A percentile compares a stretch with the other conserved stretches of the same genome.
These are phyloP conservation scores for Monascus ruber DNA, from an alignment of 2,329 filamentous ascomycete genomes.

Conservation along the genomic window DNA sequence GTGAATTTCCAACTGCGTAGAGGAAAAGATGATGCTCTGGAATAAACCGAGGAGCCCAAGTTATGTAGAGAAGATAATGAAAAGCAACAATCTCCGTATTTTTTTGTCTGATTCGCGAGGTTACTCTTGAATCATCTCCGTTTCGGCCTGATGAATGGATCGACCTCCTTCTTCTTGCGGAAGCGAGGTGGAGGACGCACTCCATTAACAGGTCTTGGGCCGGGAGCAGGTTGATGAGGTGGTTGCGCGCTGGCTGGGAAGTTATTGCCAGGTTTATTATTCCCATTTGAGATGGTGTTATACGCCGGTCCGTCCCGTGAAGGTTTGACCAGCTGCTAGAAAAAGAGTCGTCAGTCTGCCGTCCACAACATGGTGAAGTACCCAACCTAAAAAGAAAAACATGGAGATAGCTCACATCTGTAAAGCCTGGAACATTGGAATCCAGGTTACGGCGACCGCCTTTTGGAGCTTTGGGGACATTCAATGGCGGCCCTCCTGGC, in stretches of 20 bases:
- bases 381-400: neutral
- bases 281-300: constrained; percentile 8
- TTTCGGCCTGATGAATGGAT: constrained; percentile 33
- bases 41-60: neutral
- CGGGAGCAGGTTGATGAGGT: constrained; percentile 4
- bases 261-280: constrained; percentile 5
- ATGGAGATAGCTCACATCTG: constrained; percentile 8
- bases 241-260: neutral
- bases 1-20: no score
- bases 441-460: constrained; percentile 13
- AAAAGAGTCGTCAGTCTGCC: neutral
- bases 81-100: neutral
- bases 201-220: constrained; percentile 6
- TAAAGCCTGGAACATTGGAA: constrained; percentile 10
- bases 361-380: neutral
- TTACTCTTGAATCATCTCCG: constrained; percentile 11
- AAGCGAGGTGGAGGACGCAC: constrained; percentile 18
- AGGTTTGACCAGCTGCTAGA: constrained; percentile 29
- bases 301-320: constrained; percentile 25
- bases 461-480: constrained; percentile 10
- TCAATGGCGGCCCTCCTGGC: constrained; percentile 9
- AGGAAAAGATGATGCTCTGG: no score
- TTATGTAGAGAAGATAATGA: neutral
- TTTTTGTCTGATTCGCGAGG: neutral
- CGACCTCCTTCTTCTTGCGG: constrained; percentile 28